Percentiles rank a stretch among this genome's conserved stretches.
phyloP scores from a whole-genome alignment of 1,284 basidiomycete genomes.

The Sporisorium graminicola region DNA sequence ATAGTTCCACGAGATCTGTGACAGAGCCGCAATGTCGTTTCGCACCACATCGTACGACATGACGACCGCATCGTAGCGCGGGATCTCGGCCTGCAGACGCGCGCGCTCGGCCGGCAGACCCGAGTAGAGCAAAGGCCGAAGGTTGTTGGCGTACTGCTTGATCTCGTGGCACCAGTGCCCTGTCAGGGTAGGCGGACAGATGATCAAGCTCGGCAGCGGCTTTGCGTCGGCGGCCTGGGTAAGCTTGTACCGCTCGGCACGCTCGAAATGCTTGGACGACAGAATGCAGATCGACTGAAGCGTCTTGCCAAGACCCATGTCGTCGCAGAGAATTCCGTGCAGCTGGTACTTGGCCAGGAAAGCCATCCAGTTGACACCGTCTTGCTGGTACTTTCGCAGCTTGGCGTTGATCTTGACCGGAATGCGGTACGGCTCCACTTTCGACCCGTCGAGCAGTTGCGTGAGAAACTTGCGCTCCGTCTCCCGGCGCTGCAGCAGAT shows the following conservation, averaged over 20 bases:
- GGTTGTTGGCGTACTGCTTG: slow-evolving; percentile 87
- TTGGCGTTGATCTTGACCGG: slow-evolving; percentile 93
- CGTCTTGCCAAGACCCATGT: slow-evolving; percentile 99
- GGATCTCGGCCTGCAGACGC: slow-evolving; percentile 69
- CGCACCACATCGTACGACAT: slow-evolving; percentile 98
- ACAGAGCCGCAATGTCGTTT: slow-evolving; percentile 87
- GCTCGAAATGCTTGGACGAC: slow-evolving; percentile 91
- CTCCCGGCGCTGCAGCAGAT: slow-evolving; percentile 81
- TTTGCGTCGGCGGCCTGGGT: slow-evolving; percentile 82
- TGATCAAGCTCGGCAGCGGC: slow-evolving; percentile 91
- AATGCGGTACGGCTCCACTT: slow-evolving; percentile 90
- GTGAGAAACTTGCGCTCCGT: slow-evolving; percentile 91
- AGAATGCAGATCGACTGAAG: slow-evolving; percentile 98
- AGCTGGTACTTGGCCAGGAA: slow-evolving; percentile 87
- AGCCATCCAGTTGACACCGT: slow-evolving; percentile 98
- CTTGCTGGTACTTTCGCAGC: slow-evolving; percentile 95
- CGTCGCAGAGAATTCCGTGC: slow-evolving; percentile 97
- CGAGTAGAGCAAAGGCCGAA: slow-evolving; percentile 88
- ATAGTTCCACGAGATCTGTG: slow-evolving; percentile 88
- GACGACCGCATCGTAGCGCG: slow-evolving; percentile 81
- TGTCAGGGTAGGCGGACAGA: slow-evolving; percentile 94
- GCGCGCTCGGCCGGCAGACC: slow-evolving; percentile 90
- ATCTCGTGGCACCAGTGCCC: slow-evolving; percentile 99
- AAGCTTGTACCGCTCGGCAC: slow-evolving; percentile 78
- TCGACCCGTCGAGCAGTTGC: slow-evolving; percentile 82